Base-by-base conservation (phyloP, 2,329 filamentous ascomycete genomes). In the Penicillium sp. region DNA sequence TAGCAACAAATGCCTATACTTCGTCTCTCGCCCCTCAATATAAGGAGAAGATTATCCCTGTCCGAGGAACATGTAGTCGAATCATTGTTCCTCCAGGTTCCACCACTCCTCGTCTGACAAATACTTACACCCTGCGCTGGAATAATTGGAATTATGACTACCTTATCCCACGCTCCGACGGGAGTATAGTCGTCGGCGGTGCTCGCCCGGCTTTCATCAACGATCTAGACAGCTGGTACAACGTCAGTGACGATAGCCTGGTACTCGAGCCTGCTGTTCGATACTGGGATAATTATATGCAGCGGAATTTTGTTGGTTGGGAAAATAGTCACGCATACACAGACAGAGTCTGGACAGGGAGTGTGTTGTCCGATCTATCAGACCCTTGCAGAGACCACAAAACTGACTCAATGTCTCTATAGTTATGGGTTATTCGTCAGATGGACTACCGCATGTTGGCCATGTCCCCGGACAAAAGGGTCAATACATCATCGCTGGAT, bases 1-100 rank as follows among this genome's bases (percentile, higher is more conserved):
- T 95, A 15, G 85, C 87, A 4, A 91, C 85, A 1, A 95, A 95
- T 63, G 90, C 75, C 3, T 94, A 95, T 67, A 90, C 88, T 0
- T 87, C 87, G 1, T 77, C 83, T 53, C 75, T 95, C 4, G 71
- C 91, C 2, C 87, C 87, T 0, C 64, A 72, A 31, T 84, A 91
- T 58, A 74, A 78, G 8, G 80, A 83, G 55, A 75, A 89, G 8
- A 85, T 95, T 54, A 80, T 90, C 2, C 90, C 90, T 0, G 82
- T 86, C 2, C 76, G 86, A 22, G 88, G 87, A 1, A 61, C 67
- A 28, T 69, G 68, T 52, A 60, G 64, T 44, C 65, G 65, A 6
- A 65, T 71, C 15, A 50, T 61, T 6, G 56, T 60, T 3, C 61
- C 64, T 2, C 48, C 55, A 3, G 53, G 39, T 41, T 54, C 64